phyloP scores from a whole-genome alignment of 345 rosid genomes.

The Psidium friedrichsthalianum region DNA sequence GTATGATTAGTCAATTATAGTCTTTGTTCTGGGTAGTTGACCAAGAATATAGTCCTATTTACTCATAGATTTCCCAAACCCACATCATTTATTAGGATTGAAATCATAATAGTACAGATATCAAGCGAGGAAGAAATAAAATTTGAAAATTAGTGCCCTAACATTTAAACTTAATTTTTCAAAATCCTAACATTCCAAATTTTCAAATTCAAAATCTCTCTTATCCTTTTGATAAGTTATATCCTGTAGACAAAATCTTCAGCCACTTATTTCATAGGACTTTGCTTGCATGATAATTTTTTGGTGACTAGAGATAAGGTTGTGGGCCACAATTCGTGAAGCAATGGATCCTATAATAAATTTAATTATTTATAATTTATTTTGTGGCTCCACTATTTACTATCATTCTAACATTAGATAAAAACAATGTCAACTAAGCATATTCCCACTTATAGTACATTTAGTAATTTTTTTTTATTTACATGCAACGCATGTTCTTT shows the following conservation, averaged over 20 bases:
- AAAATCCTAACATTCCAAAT: not conserved
- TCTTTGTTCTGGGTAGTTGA: not conserved
- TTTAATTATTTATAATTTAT: too few species aligned
- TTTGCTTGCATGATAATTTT: too few species aligned
- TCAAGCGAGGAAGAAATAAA: not conserved
- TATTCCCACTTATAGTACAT: not conserved
- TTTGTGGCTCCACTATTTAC: too few species aligned
- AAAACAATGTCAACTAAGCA: too few species aligned
- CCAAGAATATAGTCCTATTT: not conserved
- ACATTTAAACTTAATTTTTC: not conserved
- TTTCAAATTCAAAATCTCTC: not conserved
- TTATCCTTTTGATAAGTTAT: not conserved
- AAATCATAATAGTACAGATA: not conserved
- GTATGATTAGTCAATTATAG: not conserved
- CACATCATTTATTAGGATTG: not conserved
- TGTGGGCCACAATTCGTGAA: too few species aligned
- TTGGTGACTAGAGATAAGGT: too few species aligned
- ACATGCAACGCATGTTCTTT: not conserved
- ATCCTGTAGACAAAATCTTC: not conserved
- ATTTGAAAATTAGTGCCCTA: not conserved
- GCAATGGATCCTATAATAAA: too few species aligned
- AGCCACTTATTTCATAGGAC: not conserved
- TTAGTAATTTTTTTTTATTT: too few species aligned
- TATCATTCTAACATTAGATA: too few species aligned
- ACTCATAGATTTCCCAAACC: not conserved